These are phyloP conservation scores for Rutstroemia sp. DNA, from an alignment of 2,329 filamentous ascomycete species.

Conservation along the genomic window DNA sequence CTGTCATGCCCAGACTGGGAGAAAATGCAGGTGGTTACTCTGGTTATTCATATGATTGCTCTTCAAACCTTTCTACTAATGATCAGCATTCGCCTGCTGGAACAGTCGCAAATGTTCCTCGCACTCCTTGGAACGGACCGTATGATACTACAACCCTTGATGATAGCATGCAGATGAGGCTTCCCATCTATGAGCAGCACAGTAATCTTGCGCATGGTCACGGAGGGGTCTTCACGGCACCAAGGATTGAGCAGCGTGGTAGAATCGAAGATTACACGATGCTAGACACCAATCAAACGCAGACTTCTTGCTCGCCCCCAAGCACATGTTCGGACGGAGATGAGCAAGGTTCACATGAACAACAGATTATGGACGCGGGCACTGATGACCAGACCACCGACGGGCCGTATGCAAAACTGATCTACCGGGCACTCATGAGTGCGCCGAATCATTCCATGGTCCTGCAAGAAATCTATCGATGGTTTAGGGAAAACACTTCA, in stretches of 20 bases:
- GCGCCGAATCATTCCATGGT: slow-evolving; percentile 62
- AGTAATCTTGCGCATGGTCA: slow-evolving; percentile 15
- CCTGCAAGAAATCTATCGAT: slow-evolving; percentile 81
- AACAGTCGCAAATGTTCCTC: slow-evolving; percentile 14
- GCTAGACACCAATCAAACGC: slow-evolving; percentile 6
- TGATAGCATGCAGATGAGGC: slow-evolving; percentile 10
- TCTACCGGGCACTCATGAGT: slow-evolving; percentile 67
- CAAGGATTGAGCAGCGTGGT: background rate
- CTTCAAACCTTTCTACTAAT: slow-evolving; percentile 12
- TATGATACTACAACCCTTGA: slow-evolving; percentile 13
- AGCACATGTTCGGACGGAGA: slow-evolving; percentile 24
- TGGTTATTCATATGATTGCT: slow-evolving; percentile 20
- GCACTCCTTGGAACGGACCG: slow-evolving; percentile 12
- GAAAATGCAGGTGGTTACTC: slow-evolving; percentile 15
- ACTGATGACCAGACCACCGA: slow-evolving; percentile 28
- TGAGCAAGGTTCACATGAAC: slow-evolving; percentile 19
- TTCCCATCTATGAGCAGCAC: slow-evolving; percentile 13
- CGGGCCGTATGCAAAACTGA: slow-evolving; percentile 76
- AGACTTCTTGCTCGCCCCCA: slow-evolving; percentile 14
- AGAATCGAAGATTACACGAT: slow-evolving; percentile 4
- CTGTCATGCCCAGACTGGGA: slow-evolving; percentile 9
- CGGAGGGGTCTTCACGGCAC: background rate
- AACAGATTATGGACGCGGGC: slow-evolving; percentile 24
- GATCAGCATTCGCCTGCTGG: slow-evolving; percentile 8
- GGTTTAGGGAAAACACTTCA: slow-evolving; percentile 76